phyloP scores from a whole-genome alignment of 768 basidiomycete genomes.

The Holtermanniella nyarrowii region DNA sequence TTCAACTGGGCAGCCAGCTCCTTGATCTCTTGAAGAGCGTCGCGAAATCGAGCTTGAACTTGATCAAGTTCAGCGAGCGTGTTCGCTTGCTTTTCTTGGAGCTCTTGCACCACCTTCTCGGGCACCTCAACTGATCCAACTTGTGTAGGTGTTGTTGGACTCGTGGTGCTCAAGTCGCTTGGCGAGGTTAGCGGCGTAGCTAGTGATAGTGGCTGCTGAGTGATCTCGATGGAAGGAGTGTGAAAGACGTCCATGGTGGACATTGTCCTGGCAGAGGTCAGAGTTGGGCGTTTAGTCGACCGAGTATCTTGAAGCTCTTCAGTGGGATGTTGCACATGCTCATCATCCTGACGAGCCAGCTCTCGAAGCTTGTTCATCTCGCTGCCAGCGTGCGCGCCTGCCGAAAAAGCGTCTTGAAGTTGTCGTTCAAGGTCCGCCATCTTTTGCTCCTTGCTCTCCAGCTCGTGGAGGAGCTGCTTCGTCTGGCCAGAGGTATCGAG shows the following conservation, averaged over 20 bases:
- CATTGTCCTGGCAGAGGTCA: neutral
- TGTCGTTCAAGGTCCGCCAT: constrained; percentile 67
- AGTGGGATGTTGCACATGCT: no score
- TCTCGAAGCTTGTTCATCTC: constrained; percentile 46
- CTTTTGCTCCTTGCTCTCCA: constrained; percentile 70
- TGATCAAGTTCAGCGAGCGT: constrained; percentile 22
- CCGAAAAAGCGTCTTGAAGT: constrained; percentile 67
- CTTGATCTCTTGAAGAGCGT: constrained; percentile 83
- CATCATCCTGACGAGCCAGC: constrained; percentile 5
- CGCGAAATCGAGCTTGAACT: constrained; percentile 51
- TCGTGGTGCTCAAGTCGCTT: neutral
- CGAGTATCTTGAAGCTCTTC: constrained; percentile 2
- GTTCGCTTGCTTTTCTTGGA: constrained; percentile 39
- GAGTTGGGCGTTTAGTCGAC: neutral
- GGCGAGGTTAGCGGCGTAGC: neutral
- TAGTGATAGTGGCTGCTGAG: neutral
- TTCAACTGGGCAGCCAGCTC: constrained; percentile 84
- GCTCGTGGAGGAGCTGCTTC: constrained; percentile 60
- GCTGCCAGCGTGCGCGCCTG: constrained; percentile 50
- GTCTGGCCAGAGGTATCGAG: constrained; percentile 52
- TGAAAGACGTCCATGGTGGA: neutral
- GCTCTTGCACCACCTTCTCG: constrained; percentile 51
- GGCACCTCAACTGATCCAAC: neutral
- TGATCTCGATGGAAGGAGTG: neutral
- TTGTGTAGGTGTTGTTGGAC: neutral